A percentile compares a stretch with the other conserved stretches of the same genome.
Evolutionary conservation across 495 filamentous ascomycete species (phyloP).

Genomic region (Aspergillus carlsbadensis): DNA sequence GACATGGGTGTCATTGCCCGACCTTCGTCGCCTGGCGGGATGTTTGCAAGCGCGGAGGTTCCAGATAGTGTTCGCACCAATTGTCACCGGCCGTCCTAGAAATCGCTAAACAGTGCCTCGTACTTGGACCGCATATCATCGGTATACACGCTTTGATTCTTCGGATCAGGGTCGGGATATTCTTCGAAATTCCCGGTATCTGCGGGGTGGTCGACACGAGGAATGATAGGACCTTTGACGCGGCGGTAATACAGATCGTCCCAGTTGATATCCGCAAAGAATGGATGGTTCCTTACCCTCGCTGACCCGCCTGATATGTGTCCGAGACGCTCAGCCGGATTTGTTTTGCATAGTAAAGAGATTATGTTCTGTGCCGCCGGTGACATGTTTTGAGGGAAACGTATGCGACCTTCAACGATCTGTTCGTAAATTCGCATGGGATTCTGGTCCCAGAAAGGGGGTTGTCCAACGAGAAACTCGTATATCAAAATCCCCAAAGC

Average conservation of each 20-base stretch:
- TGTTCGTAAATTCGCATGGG: constrained; percentile 94
- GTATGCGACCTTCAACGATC: constrained; percentile 43
- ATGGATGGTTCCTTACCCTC: constrained; percentile 82
- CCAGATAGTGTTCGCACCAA: background rate
- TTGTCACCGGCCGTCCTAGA: constrained; percentile 41
- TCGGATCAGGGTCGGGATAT: constrained; percentile 67
- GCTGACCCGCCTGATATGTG: constrained; percentile 82
- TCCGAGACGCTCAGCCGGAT: constrained; percentile 81
- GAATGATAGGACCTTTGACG: constrained; percentile 80
- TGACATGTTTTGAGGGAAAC: constrained; percentile 55
- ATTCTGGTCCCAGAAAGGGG: constrained; percentile 95
- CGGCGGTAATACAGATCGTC: constrained; percentile 71
- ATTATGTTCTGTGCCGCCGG: constrained; percentile 81
- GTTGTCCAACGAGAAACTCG: constrained; percentile 93
- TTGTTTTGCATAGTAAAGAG: constrained; percentile 80
- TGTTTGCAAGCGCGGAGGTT: background rate
- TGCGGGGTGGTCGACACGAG: constrained; percentile 72
- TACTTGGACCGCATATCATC: constrained; percentile 72
- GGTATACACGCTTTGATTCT: constrained; percentile 60
- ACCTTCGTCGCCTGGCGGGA: background rate
- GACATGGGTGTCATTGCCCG: background rate
- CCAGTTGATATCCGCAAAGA: constrained; percentile 84
- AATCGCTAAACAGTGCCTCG: constrained; percentile 77
- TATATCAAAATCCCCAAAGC: constrained; percentile 94
- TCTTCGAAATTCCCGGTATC: constrained; percentile 91